Percentiles rank a stretch among this genome's conserved stretches.
These are phyloP conservation scores for Cladosporium sp. DNA, from an alignment of 2,329 filamentous ascomycete genomes.

Conservation along the genomic window DNA sequence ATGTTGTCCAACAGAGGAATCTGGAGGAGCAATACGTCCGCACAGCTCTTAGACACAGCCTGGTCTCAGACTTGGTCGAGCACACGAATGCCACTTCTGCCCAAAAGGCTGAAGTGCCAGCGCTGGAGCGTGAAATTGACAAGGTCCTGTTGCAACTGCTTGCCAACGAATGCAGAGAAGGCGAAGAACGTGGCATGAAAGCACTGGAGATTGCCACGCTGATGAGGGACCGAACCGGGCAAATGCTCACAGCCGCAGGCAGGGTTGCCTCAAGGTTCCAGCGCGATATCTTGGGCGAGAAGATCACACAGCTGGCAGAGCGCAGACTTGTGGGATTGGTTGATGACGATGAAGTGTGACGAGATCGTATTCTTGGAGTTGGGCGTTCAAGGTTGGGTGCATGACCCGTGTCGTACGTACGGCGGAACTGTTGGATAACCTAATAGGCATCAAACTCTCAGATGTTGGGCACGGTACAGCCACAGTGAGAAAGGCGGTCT, in stretches of 20 bases:
- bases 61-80: slow-evolving; percentile 70
- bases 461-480: not conserved
- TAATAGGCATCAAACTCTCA: not conserved
- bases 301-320: slow-evolving; percentile 84
- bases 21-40: slow-evolving; percentile 82
- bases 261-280: slow-evolving; percentile 88
- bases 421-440: not conserved
- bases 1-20: slow-evolving; percentile 45
- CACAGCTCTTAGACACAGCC: slow-evolving; percentile 64
- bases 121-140: slow-evolving; percentile 79
- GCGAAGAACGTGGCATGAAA: slow-evolving; percentile 91
- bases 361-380: not conserved
- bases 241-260: slow-evolving; percentile 85
- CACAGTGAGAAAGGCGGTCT: not conserved
- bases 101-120: slow-evolving; percentile 63
- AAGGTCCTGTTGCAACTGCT: slow-evolving; percentile 86
- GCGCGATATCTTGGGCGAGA: slow-evolving; percentile 73
- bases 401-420: not conserved
- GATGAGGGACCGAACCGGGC: slow-evolving; percentile 77
- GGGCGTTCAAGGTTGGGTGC: not conserved
- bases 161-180: slow-evolving; percentile 83
- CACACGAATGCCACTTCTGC: slow-evolving; percentile 60
- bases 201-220: slow-evolving; percentile 85
- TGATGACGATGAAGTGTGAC: slow-evolving; percentile 46
- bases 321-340: slow-evolving; percentile 58